Evolutionary conservation across 208 protist genomes (phyloP), one percentile per base, ranked within the genome.

Genomic region (Trypanosoma mega): DNA sequence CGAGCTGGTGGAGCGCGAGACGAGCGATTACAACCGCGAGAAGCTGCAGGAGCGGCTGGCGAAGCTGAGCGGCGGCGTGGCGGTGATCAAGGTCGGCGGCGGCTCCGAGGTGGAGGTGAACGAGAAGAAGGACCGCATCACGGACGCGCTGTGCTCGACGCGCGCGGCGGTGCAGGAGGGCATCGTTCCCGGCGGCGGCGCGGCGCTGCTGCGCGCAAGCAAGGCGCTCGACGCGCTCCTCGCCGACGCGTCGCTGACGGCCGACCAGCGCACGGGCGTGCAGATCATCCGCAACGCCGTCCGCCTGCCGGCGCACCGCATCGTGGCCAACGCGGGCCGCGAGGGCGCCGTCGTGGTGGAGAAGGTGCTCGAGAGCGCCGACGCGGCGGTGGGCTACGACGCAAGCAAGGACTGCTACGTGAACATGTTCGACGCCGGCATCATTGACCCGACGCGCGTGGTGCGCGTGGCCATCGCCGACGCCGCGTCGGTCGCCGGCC

Each of bases 381-480:
- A 99, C 54, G 50, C 36, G 26, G 58, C 74, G 41, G 62, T 89
- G 33, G 98, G 98, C 76, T 99, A 96, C 83, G 93, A 99, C 68
- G 96, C 97, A 34, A 70, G 74, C 60, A 97, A 82, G 49, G 81
- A 90, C 76, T 62, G 96, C 68, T 99, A 98, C 80, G 85, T 89
- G 67, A 93, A 99, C 85, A 98, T 99, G 97, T 87, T 99, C 70
- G 72, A 98, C 44, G 85, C 91, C 11, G 99, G 99, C 72, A 99
- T 99, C 72, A 98, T 99, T 74, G 99, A 99, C 85, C 98, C 99
- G 54, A 96, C 96, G 48, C 99, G 99, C 81, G 98, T 99, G n/a
- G 98, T 99, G 54, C 82, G 93, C 51, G 97, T 98, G 16, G 98
- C 98, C 16, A 78, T 99, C 26, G 75, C 88, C 33, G 97, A 99